A percentile compares a stretch with the other conserved stretches of the same genome.
Evolutionary conservation across 768 basidiomycete genomes (phyloP).

Genomic region (Antrodiella citrinella): DNA sequence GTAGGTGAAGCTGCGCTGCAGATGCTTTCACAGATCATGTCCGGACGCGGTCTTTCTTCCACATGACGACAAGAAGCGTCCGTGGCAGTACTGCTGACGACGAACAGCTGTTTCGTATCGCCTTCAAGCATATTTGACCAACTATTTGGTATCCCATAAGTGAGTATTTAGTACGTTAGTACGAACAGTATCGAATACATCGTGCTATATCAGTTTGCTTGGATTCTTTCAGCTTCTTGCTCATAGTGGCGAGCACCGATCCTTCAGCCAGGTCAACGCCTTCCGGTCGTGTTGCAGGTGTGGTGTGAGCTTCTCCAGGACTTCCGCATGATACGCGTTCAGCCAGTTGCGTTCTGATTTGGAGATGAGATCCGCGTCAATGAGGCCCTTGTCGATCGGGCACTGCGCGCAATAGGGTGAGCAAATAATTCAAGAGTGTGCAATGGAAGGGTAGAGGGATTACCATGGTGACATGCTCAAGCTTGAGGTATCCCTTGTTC

Average conservation of each 20-base stretch:
- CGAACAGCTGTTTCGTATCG: too few relatives aligned
- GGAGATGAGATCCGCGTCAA: slow-evolving; percentile 56
- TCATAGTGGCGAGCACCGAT: slow-evolving; percentile 44
- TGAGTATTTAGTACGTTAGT: too few relatives aligned
- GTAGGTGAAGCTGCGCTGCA: slow-evolving; percentile 20
- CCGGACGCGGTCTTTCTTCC: slow-evolving; percentile 16
- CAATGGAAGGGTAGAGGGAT: not conserved
- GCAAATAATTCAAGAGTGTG: not conserved
- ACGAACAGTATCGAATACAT: too few relatives aligned
- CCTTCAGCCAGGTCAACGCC: slow-evolving; percentile 55
- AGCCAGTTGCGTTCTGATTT: slow-evolving; percentile 74
- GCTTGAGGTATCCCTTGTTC: slow-evolving; percentile 72
- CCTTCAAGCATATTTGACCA: too few relatives aligned
- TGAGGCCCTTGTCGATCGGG: slow-evolving; percentile 81
- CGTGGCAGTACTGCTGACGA: too few relatives aligned
- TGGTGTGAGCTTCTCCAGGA: slow-evolving; percentile 64
- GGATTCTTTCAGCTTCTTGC: too few relatives aligned
- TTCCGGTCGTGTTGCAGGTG: slow-evolving; percentile 53
- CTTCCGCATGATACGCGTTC: slow-evolving; percentile 74
- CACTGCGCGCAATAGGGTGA: slow-evolving; percentile 33
- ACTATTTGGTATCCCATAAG: too few relatives aligned
- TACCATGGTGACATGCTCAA: slow-evolving; percentile 87
- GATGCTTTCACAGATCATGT: slow-evolving; percentile 27
- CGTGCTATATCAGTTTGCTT: too few relatives aligned
- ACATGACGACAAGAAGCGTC: too few relatives aligned